phyloP scores from a whole-genome alignment of 257 asterid species.

The Phtheirospermum japonicum region DNA sequence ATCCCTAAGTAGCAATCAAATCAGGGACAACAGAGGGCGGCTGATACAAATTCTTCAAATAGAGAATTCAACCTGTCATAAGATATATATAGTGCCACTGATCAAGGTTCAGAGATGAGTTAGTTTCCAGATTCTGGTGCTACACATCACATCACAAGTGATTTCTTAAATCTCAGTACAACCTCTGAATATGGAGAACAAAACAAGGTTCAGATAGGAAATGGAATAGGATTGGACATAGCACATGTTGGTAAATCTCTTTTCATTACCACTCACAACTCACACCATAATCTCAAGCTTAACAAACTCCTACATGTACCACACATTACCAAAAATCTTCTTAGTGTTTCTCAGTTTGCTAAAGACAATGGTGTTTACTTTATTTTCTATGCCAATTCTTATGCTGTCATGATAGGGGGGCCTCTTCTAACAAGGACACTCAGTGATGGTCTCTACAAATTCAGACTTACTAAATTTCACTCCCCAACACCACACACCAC shows the following conservation, averaged over 20 bases:
- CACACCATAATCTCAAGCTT: too few relatives aligned
- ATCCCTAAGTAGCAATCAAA: too few relatives aligned
- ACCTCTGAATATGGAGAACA: not conserved
- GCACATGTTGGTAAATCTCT: not conserved
- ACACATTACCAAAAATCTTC: not conserved
- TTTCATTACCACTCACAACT: too few relatives aligned
- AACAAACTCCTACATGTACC: not conserved
- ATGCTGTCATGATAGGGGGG: not conserved
- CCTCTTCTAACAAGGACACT: not conserved
- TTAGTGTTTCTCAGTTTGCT: not conserved
- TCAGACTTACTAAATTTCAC: not conserved
- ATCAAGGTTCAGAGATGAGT: not conserved
- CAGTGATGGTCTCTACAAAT: not conserved
- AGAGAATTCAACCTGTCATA: too few relatives aligned
- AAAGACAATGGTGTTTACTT: too few relatives aligned
- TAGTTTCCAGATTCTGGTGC: not conserved
- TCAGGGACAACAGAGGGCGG: too few relatives aligned
- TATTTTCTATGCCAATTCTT: not conserved
- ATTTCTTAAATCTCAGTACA: too few relatives aligned
- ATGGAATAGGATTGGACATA: not conserved
- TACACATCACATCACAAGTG: not conserved
- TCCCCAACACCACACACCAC: not conserved
- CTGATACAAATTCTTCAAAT: too few relatives aligned
- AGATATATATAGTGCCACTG: too few relatives aligned
- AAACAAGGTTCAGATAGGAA: not conserved